Percentiles rank a stretch among this genome's conserved stretches.
These are phyloP conservation scores for Pyrenopolyporus hunteri DNA, from an alignment of 495 filamentous ascomycete genomes.

Conservation along the genomic window DNA sequence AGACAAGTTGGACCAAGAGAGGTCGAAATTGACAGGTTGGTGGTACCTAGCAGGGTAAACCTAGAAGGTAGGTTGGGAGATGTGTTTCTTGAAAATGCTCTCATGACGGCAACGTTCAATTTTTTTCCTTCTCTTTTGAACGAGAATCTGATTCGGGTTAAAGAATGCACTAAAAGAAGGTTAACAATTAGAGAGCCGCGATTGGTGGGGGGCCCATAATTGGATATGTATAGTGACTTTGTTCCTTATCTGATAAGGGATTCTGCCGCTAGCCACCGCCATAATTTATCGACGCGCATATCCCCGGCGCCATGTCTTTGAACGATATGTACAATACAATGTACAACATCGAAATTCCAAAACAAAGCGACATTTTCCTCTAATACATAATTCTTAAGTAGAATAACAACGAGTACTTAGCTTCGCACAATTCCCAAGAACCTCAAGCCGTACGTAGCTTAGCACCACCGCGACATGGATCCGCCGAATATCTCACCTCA, in stretches of 20 bases:
- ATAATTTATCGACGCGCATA: slow-evolving; percentile 24
- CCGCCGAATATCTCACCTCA: slow-evolving; percentile 54
- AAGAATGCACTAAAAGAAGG: slow-evolving; percentile 9
- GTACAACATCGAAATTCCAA: neutral
- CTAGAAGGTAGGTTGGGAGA: neutral
- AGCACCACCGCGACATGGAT: too few relatives aligned
- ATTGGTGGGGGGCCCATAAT: slow-evolving; percentile 12
- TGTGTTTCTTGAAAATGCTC: neutral
- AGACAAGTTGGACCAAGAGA: neutral
- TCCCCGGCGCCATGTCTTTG: neutral
- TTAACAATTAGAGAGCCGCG: neutral
- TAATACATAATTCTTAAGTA: too few relatives aligned
- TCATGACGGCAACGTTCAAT: slow-evolving; percentile 36
- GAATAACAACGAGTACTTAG: too few relatives aligned
- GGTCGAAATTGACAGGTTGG: neutral
- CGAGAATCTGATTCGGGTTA: neutral
- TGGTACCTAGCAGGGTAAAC: neutral
- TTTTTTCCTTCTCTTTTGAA: slow-evolving; percentile 21
- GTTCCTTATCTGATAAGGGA: slow-evolving; percentile 10
- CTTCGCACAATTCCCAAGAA: too few relatives aligned
- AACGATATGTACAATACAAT: too few relatives aligned
- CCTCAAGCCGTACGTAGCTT: too few relatives aligned
- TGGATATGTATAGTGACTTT: too few relatives aligned
- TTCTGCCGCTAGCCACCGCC: slow-evolving; percentile 32
- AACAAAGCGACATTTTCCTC: neutral